These are phyloP conservation scores for Tetrastigma voinierianum DNA, from an alignment of 164 flowering plant genomes.

Conservation along the genomic window DNA sequence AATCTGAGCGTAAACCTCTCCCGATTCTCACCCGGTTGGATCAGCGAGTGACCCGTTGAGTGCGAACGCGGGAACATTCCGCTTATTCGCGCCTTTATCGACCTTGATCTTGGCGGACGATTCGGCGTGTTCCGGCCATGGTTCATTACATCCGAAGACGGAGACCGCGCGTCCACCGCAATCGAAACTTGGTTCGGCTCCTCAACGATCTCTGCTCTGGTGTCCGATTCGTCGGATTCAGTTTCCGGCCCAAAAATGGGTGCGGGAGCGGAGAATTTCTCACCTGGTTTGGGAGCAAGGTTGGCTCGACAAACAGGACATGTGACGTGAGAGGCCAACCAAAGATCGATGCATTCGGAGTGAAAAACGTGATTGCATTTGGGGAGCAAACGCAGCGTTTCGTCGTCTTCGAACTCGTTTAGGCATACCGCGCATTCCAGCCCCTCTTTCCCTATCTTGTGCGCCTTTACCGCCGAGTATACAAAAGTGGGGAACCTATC, in stretches of 20 bases:
- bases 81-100: conserved; percentile 22
- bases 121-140: neutral
- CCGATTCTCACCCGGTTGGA: conserved; percentile 36
- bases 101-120: conserved; percentile 20
- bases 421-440: conserved; percentile 65
- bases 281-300: conserved; percentile 33
- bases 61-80: conserved; percentile 34
- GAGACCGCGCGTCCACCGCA: neutral
- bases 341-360: conserved; percentile 49
- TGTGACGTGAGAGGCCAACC: conserved; percentile 48
- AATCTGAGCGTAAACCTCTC: conserved; percentile 54
- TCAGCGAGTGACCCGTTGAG: conserved; percentile 47
- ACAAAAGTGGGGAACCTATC: conserved; percentile 45
- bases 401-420: conserved; percentile 54
- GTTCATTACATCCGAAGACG: neutral
- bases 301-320: conserved; percentile 64
- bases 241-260: conserved; percentile 5
- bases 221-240: conserved; percentile 10
- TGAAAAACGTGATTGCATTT: conserved; percentile 60
- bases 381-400: conserved; percentile 54
- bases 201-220: neutral
- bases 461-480: conserved; percentile 52
- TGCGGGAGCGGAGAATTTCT: neutral
- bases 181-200: neutral
- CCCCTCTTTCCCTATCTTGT: conserved; percentile 37